phyloP scores from a whole-genome alignment of 1,284 basidiomycete genomes.

The Tylopilus orsonianus region DNA sequence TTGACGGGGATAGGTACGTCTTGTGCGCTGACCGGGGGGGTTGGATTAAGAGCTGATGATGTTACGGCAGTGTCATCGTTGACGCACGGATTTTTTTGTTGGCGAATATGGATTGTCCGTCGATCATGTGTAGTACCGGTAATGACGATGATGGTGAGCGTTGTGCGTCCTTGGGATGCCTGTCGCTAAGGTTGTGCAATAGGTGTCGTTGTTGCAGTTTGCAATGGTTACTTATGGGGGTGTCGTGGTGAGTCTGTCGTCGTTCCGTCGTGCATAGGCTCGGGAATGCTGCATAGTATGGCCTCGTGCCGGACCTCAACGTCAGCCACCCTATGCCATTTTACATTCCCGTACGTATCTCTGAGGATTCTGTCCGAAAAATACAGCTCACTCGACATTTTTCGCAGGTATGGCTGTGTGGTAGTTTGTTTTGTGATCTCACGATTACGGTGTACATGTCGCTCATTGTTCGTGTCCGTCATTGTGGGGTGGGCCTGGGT shows the following conservation, averaged over 20 bases:
- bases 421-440: slow-evolving; percentile 14
- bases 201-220: slow-evolving; percentile 15
- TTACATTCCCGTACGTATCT: slow-evolving; percentile 7
- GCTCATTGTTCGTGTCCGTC: slow-evolving; percentile 3
- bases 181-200: no score
- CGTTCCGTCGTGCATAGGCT: not conserved
- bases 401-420: slow-evolving; percentile 11
- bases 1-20: slow-evolving; percentile 12
- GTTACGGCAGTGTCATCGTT: slow-evolving; percentile 12
- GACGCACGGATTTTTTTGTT: slow-evolving; percentile 15
- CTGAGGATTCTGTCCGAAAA: not conserved
- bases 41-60: no score
- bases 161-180: no score
- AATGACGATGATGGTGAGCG: slow-evolving; percentile 7
- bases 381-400: no score
- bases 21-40: no score
- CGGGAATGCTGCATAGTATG: slow-evolving; percentile 1
- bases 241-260: slow-evolving; percentile 1
- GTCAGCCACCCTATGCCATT: slow-evolving; percentile 4
- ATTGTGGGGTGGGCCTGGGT: no score
- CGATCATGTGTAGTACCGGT: not conserved
- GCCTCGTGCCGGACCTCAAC: slow-evolving; percentile 11
- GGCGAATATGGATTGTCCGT: slow-evolving; percentile 13
- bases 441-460: slow-evolving; percentile 15
- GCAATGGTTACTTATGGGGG: slow-evolving; percentile 18